A percentile compares a stretch with the other conserved stretches of the same genome.
phyloP scores from a whole-genome alignment of 805 yeast species.

The Torulaspora delbrueckii region DNA sequence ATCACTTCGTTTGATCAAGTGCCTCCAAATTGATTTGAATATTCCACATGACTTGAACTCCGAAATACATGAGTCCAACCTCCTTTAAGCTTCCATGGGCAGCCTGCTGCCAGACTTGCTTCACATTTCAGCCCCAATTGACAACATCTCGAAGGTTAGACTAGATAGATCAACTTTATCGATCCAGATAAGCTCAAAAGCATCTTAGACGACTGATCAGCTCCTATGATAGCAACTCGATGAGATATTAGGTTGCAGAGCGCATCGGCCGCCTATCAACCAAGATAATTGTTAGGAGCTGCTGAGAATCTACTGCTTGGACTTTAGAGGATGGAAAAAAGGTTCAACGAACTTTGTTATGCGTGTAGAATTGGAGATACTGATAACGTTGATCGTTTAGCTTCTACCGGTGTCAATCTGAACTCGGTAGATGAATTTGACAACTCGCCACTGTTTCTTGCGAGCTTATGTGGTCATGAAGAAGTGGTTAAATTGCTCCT shows the following conservation, averaged over 20 bases:
- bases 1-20: too few relatives aligned
- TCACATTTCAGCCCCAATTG: too few relatives aligned
- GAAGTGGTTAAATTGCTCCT: constrained; percentile 56
- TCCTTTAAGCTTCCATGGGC: too few relatives aligned
- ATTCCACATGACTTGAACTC: too few relatives aligned
- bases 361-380: constrained; percentile 70
- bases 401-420: constrained; percentile 47
- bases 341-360: constrained; percentile 47
- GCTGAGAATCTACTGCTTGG: neutral
- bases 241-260: neutral
- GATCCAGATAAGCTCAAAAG: neutral
- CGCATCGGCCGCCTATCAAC: neutral
- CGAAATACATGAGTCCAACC: too few relatives aligned
- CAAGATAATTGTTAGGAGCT: neutral
- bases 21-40: too few relatives aligned
- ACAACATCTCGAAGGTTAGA: neutral
- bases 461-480: constrained; percentile 71
- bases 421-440: constrained; percentile 62
- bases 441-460: constrained; percentile 67
- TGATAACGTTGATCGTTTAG: constrained; percentile 54
- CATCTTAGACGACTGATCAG: constrained; percentile 3
- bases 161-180: neutral
- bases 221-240: neutral
- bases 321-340: constrained; percentile 18
- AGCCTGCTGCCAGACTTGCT: too few relatives aligned